Evolutionary conservation across 805 yeast species (phyloP), one percentile per base, ranked within the genome.

Genomic region (Pachysolen tannophilus): DNA sequence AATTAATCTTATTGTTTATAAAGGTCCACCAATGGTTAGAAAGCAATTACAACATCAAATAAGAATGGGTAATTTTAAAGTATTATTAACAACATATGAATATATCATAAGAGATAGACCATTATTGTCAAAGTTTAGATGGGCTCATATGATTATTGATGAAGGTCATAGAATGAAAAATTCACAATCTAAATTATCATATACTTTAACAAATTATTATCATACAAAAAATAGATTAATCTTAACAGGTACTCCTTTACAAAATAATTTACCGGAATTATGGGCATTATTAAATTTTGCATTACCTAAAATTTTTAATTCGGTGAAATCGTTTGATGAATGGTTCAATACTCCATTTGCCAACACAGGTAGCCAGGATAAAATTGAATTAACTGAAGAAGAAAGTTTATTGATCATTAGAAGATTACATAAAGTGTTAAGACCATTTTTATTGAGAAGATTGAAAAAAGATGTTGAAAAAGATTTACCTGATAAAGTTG

Each of bases 321-420:
- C 92, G 24, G 92, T 81, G 8, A 81, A 83, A 50, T 78, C 90
- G 6, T 83, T 83, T 51, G 92, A 83, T 51, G 94, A 83, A 52
- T 83, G 94, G 94, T 83, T 83, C 53, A 83, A 83, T 50, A 83
- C 94, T 0, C 94, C 94, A 5, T 83, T 83, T 60, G 90, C 88
- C 4, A 82, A 81, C 44, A 78, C 92, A 13, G 94, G 94, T 39
- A 66, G 78, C 11, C 90, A 81, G 54, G 94, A 83, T 47, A 80
- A 80, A 55, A 67, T 83, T 34, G 92, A 78, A 42, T 65, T 83
- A 43, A 78, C 86, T 1, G 94, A 83, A 70, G 94, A 83, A 78
- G 94, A 83, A 58, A 76, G 84, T 23, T 63, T 83, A 40, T 71
- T 83, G 65, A 76, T 83, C 37, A 83, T 83, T 49, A 67, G 92